These are phyloP conservation scores for Dendrobium chrysotoxum DNA, from an alignment of 106 monocot species.

Conservation along the genomic window DNA sequence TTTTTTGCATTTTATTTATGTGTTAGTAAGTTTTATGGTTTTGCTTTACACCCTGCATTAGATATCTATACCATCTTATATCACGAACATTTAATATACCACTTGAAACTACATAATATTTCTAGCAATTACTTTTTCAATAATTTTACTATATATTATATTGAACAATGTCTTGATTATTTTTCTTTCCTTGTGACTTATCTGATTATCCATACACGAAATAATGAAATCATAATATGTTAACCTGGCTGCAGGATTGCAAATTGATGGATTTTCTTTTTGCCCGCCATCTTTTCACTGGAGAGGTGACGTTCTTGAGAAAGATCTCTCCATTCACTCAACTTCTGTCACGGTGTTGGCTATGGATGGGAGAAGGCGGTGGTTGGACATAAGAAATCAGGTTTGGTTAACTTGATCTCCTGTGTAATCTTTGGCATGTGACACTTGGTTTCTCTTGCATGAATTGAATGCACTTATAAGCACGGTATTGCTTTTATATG, in stretches of 20 bases:
- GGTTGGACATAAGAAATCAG: slow-evolving; percentile 86
- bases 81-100: background rate
- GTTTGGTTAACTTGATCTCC: slow-evolving; percentile 23
- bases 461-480: background rate
- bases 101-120: background rate
- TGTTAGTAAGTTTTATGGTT: background rate
- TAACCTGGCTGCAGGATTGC: slow-evolving; percentile 27
- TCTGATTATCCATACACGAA: background rate
- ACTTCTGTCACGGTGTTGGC: slow-evolving; percentile 78
- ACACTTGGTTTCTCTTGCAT: background rate
- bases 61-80: background rate
- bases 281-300: slow-evolving; percentile 70
- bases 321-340: slow-evolving; percentile 80
- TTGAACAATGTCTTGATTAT: background rate
- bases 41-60: background rate
- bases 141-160: background rate
- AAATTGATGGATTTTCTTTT: slow-evolving; percentile 26
- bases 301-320: slow-evolving; percentile 68
- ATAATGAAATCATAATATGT: background rate
- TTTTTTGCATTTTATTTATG: background rate
- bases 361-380: slow-evolving; percentile 97
- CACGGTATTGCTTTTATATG: background rate
- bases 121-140: background rate
- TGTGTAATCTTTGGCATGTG: background rate
- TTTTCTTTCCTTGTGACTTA: background rate